Evolutionary conservation across 2,329 filamentous ascomycete genomes (phyloP), one percentile per base, ranked within the genome.

Genomic region (Alternaria longipes): DNA sequence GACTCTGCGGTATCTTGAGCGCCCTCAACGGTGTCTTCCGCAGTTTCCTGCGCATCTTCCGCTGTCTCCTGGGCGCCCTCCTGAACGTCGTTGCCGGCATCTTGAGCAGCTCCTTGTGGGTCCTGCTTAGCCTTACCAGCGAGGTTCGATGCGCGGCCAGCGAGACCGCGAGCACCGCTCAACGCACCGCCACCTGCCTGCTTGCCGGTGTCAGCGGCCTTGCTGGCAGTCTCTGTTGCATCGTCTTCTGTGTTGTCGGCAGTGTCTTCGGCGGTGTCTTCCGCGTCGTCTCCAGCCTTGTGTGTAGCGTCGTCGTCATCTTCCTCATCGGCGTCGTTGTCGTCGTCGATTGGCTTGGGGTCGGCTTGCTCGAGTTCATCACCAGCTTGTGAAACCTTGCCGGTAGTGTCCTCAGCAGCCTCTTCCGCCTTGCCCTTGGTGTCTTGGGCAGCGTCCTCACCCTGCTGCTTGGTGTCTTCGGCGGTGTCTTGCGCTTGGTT

Each of bases 351-450:
- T 49, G 82, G 82, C 68, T 84, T 80, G 5, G 82, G 81, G 59
- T 81, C 81, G 32, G 77, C 75, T 67, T 83, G 75, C 63, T 82
- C 74, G 51, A 84, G 79, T 28, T 82, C 77, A 50, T 81, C 79
- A 56, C 78, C 80, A 45, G 79, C 79, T 67, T 84, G 77, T 55
- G 81, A 82, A 42, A 84, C 82, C 72, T 84, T 84, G 73, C 80
- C 81, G 70, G 68, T 80, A 64, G 66, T 76, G 64, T 80, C 79
- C 53, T 77, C 75, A 34, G 75, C 69, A 52, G 74, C 72, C 28
- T 73, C 71, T 56, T 77, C 69, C 56, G 77, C 78, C 62, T 68
- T 62, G 14, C 75, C 78, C 72, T 80, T 74, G 63, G 64, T 72
- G 59, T 80, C 77, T 52, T 78, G 72, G 53, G 74, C 72, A 59